Conservation (phyloP, 2,329 filamentous ascomycete species). For the Ophiostoma australiae region DNA sequence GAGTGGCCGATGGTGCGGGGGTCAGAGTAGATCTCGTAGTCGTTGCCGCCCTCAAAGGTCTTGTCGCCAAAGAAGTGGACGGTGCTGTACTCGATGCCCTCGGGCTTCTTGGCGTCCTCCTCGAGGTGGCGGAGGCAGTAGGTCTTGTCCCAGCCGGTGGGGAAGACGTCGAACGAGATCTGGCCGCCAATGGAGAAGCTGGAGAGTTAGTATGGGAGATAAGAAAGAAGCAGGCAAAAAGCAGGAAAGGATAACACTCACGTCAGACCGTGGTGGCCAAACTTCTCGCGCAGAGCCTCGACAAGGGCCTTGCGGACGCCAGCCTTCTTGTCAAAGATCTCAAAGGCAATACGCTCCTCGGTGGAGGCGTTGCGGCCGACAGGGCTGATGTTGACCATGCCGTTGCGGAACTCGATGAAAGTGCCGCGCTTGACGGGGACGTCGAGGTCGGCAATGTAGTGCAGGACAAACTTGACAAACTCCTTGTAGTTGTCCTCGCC, state of each 20-base stretch:
- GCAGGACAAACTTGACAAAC: conserved; percentile 69
- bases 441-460: conserved; percentile 79
- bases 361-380: conserved; percentile 80
- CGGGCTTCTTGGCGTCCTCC: conserved; percentile 64
- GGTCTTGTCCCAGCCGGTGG: conserved; percentile 95
- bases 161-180: conserved; percentile 98
- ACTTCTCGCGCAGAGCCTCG: conserved; percentile 68
- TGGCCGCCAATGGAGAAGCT: conserved; percentile 87
- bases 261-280: conserved; percentile 77
- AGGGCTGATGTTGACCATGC: conserved; percentile 83
- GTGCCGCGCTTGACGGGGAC: conserved; percentile 79
- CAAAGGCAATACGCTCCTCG: conserved; percentile 75
- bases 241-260: not conserved
- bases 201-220: not conserved
- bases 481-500: conserved; percentile 79
- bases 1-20: conserved; percentile 76
- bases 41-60: conserved; percentile 83
- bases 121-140: conserved; percentile 90
- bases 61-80: conserved; percentile 99
- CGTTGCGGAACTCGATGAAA: conserved; percentile 84
- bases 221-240: not conserved
- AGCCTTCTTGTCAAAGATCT: conserved; percentile 73
- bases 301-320: conserved; percentile 75
- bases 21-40: conserved; percentile 89
- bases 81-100: conserved; percentile 71